Base-by-base conservation (phyloP, 192 early-diverging fungal species). In the Rhizoclosmatium sp. region DNA sequence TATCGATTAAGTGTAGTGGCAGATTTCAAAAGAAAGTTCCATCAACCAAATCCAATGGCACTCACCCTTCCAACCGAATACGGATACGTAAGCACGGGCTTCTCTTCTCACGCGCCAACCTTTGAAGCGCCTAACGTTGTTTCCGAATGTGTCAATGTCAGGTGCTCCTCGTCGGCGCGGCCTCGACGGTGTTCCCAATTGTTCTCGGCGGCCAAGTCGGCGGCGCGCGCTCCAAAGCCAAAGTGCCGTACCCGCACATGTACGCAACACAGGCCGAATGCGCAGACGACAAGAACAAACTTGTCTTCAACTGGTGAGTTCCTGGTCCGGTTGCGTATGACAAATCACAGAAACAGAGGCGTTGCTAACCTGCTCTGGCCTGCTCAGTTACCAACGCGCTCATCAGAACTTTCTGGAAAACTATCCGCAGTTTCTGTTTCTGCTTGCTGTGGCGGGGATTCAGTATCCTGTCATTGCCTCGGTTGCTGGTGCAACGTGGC, bases 321-420 rank as follows among this genome's bases (percentile, higher is more conserved):
- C 86, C 89, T 45, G 92, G 92, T 78, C 93, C 93, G 44, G 82
- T 85, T 83, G 56, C 75, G 75, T 71, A 59, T 49, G 75, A 85
- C 90, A 60, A 83, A 88, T 78, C 88, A 92, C 78, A 78, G 78
- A 46, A 89, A 88, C 76, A 93, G 92, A 81, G 73, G 86, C 73
- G 62, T 89, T 42, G 93, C 31, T 31, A 31, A 31, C 31, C 31
- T 31, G 31, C 31, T 0, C 31, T 31, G 31, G 31, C 31, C 31
- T 31, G 31, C 31, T 31, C 31, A 77, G 62, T 62, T 62, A 65
- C 64, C 84, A 88, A 71, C 78, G 87, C 65, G 87, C 82, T 49
- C 87, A 88, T 68, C 84, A 93, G 70, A 93, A 93, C 87, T 89
- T 88, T 19, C 81, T 93, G 3, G 93, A 94, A 80, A 66, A 67